phyloP scores from a whole-genome alignment of 2,329 filamentous ascomycete species.

The Pochonia chlamydosporia region DNA sequence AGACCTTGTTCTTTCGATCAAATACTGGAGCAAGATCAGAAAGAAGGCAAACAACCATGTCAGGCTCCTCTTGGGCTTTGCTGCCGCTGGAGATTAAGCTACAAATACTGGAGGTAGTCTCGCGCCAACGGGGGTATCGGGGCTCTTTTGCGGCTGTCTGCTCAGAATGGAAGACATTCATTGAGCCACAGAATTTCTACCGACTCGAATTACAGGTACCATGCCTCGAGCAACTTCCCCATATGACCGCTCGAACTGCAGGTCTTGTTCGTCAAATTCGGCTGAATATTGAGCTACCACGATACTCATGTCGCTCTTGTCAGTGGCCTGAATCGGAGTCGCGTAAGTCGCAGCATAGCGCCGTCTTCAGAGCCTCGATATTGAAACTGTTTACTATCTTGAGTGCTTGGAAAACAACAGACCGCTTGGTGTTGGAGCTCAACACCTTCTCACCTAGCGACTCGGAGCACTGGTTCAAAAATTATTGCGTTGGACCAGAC shows the following conservation, averaged over 20 bases:
- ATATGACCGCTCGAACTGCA: conserved; percentile 6
- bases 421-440: conserved; percentile 7
- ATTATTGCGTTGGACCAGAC: conserved; percentile 6
- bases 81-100: conserved; percentile 6
- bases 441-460: conserved; percentile 11
- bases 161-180: conserved; percentile 9
- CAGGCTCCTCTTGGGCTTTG: conserved; percentile 6
- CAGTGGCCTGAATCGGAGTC: conserved; percentile 2
- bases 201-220: conserved; percentile 8
- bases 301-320: conserved; percentile 12
- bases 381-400: conserved; percentile 22
- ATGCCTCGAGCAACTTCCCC: conserved; percentile 7
- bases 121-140: neutral
- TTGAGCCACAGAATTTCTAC: conserved; percentile 8
- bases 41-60: conserved; percentile 7
- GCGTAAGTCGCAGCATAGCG: conserved; percentile 2
- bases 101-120: conserved; percentile 5
- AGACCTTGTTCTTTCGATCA: too few relatives aligned
- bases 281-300: conserved; percentile 12
- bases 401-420: conserved; percentile 18
- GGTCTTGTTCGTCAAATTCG: conserved; percentile 8
- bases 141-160: conserved; percentile 6
- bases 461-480: conserved; percentile 12
- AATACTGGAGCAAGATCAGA: too few relatives aligned
- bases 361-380: conserved; percentile 15